Base-by-base conservation (phyloP, 1,284 basidiomycete genomes). In the Peniophora sp. region DNA sequence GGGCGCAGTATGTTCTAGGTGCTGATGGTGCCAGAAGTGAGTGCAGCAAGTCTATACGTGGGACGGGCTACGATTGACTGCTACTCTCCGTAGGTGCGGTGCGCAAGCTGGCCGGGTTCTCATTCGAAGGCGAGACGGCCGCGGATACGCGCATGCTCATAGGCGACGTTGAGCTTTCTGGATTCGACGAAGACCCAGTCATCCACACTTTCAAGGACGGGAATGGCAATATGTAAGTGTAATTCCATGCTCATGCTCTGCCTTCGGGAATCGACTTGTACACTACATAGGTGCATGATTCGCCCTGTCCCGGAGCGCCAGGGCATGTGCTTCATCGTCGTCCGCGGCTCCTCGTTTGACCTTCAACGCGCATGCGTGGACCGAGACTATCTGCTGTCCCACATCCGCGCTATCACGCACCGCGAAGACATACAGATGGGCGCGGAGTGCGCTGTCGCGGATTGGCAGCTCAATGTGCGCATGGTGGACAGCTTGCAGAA, bases 401-500 rank as follows among this genome's bases (percentile, higher is more conserved):
- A 17, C 17, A 41, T 50, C 10, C 34, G 41, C 10, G 14, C 17
- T 9, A n/a, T 56, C 20, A 36, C 52, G 6, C 25, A 50, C 3
- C 24, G 45, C 9, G 24, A 35, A 6, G 52, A 53, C 17, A 10
- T 59, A 12, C 45, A 52, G 12, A 44, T 59, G 3, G 49, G 45
- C 19, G 27, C 52, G 12, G 44, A 53, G 16, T 43, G 14, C 3
- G 61, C 58, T 55, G 19, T 59, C 2, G 52, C 54, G 10, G 56
- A 64, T 22, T 65, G 54, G 49, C 60, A 52, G 65, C 64, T 66
- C 1, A 71, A 69, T 52, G 65, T 72, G 36, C 55, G 69, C 3
- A 68, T 71, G 63, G 65, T 64, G 2, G 60, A 70, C 39, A 63
- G 62, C 45, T 67, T 73, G 50, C 55, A 50, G 10, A 58, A 61